Base-by-base conservation (phyloP, 108 stramenopile genomes). In the Pseudonitzschia multiseries region DNA sequence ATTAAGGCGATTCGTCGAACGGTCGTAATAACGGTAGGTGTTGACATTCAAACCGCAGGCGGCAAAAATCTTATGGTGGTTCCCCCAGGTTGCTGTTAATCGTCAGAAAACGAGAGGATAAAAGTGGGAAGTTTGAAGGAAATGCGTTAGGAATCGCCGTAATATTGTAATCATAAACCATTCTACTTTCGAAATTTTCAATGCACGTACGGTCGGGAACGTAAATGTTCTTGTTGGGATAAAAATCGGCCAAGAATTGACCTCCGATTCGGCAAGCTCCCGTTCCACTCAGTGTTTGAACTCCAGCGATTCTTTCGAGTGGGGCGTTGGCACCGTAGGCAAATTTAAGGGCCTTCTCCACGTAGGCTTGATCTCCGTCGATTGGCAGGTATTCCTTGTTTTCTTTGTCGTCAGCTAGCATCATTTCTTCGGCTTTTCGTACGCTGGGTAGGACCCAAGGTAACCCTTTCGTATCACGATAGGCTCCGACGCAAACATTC, bases 361-460 rank as follows among this genome's bases (percentile, higher is more conserved):
- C 85, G 81, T 89, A 99, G 9, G 71, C 86, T 20, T 83, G 75
- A 28, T 96, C 89, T 20, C 99, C 98, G 29, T 92, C 93, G 64
- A 99, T 99, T 14, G 94, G 93, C 1, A 96, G 86, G 75, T 98
- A 99, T 78, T 99, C 99, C 72, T 98, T 95, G 78, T 98, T 94
- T 46, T 93, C 74, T 27, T n/a, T 46, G 28, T 22, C 22, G 20
- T 77, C 60, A 3, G 79, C 83, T 50, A 99, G 48, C 44, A 98
- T 73, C 21, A 79, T 67, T 43, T 84, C 60, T 85, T 99, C 97
- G 21, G 99, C 99, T 57, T 79, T 76, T 57, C 92, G 81, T 8
- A 99, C 99, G 8, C 88, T 86, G 27, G 93, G 90, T 21, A 99
- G 79, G n/a, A 98, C 94, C 89, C 86, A 96, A 1, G 99, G 98